These are phyloP conservation scores for Yarrowia sp. DNA, from an alignment of 805 yeast genomes.

Conservation along the genomic window DNA sequence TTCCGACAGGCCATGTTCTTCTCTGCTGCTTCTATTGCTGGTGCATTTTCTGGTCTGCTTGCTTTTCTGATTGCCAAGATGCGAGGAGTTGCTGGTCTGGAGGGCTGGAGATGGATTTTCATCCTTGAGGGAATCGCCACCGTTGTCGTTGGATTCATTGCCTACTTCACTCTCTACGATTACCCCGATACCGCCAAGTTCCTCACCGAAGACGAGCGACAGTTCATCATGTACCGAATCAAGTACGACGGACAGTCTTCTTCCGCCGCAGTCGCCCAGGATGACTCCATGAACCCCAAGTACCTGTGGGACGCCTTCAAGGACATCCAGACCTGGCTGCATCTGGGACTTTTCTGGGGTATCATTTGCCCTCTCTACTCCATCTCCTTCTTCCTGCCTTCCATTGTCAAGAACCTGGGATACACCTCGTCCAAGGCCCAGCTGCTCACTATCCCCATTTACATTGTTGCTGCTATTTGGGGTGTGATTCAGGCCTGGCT, in stretches of 20 bases:
- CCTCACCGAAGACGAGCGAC: slow-evolving; percentile 45
- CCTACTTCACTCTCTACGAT: slow-evolving; percentile 43
- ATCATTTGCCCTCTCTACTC: slow-evolving; percentile 58
- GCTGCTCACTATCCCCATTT: slow-evolving; percentile 49
- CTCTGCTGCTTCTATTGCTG: slow-evolving; percentile 37
- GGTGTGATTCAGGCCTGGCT: slow-evolving; percentile 31
- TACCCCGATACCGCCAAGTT: slow-evolving; percentile 57
- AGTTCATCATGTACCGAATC: slow-evolving; percentile 49
- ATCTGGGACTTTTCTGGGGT: slow-evolving; percentile 53
- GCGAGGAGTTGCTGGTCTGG: slow-evolving; percentile 42
- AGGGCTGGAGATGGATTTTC: slow-evolving; percentile 53
- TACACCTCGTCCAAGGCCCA: slow-evolving; percentile 60
- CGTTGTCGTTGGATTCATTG: slow-evolving; percentile 37
- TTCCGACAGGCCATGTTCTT: slow-evolving; percentile 44
- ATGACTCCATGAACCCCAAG: slow-evolving; percentile 41
- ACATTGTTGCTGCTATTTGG: slow-evolving; percentile 39
- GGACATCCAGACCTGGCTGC: slow-evolving; percentile 50
- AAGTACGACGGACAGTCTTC: slow-evolving; percentile 50
- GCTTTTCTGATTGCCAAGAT: slow-evolving; percentile 46
- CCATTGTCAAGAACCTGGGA: slow-evolving; percentile 53
- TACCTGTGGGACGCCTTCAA: slow-evolving; percentile 50
- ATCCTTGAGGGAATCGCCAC: slow-evolving; percentile 51
- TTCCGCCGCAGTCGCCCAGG: slow-evolving; percentile 44
- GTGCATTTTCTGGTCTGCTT: slow-evolving; percentile 54
- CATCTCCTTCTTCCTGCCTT: slow-evolving; percentile 58